phyloP scores from a whole-genome alignment of 2,329 filamentous ascomycete species.

The Nigrograna mackinnonii region DNA sequence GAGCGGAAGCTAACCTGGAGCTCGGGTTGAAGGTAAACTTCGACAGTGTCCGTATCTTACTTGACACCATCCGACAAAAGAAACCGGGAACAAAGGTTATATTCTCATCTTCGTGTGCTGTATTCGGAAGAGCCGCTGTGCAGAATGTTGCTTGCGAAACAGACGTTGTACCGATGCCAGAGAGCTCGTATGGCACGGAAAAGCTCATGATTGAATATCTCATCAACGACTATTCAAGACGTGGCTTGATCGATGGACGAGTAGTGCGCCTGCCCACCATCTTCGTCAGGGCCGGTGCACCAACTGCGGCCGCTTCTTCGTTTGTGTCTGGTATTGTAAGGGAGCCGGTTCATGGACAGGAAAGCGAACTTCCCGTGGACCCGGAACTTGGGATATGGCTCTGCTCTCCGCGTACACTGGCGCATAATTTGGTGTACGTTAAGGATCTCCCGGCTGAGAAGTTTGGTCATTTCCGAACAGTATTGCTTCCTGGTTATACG shows the following conservation, averaged over 20 bases:
- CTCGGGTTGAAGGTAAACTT: conserved; percentile 65
- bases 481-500: conserved; percentile 58
- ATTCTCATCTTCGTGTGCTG: conserved; percentile 65
- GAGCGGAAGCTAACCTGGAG: conserved; percentile 64
- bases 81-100: conserved; percentile 61
- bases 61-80: conserved; percentile 55
- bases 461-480: conserved; percentile 56
- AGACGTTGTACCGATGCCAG: conserved; percentile 61
- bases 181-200: conserved; percentile 66
- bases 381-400: conserved; percentile 61
- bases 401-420: conserved; percentile 58
- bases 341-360: conserved; percentile 61
- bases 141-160: conserved; percentile 36
- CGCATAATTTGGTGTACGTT: conserved; percentile 58
- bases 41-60: conserved; percentile 59
- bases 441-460: conserved; percentile 54
- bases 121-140: conserved; percentile 63
- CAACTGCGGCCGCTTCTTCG: conserved; percentile 64
- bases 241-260: conserved; percentile 62
- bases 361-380: conserved; percentile 55
- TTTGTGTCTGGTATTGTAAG: conserved; percentile 68
- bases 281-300: conserved; percentile 62
- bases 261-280: conserved; percentile 65
- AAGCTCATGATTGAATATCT: conserved; percentile 66
- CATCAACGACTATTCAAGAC: conserved; percentile 65